A percentile compares a stretch with the other conserved stretches of the same genome.
Evolutionary conservation across 2,329 filamentous ascomycete species (phyloP).

Genomic region (Cryphonectria naterciae): DNA sequence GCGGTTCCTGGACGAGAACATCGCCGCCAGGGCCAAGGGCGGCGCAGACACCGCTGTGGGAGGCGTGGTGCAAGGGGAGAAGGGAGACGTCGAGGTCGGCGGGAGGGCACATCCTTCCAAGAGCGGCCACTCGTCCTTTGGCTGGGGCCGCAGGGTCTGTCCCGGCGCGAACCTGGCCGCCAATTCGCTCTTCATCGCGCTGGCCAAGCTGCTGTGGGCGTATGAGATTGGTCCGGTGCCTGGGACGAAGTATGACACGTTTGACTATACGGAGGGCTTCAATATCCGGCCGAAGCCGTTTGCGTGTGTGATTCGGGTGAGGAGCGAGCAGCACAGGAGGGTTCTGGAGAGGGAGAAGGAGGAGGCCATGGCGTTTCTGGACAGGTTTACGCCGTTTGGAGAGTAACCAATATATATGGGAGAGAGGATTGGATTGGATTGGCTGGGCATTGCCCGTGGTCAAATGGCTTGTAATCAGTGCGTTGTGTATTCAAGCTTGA

Average conservation of each 20-base stretch:
- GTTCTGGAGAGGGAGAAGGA: slow-evolving; percentile 30
- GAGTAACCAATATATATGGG: slow-evolving; percentile 11
- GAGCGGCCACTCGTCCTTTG: slow-evolving; percentile 48
- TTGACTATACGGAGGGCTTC: slow-evolving; percentile 34
- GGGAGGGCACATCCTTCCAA: slow-evolving; percentile 29
- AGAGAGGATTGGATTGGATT: not conserved
- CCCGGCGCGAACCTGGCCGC: slow-evolving; percentile 33
- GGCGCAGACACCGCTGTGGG: not conserved
- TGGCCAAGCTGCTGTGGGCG: slow-evolving; percentile 50
- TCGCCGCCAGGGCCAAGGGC: slow-evolving; percentile 24
- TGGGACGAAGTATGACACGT: slow-evolving; percentile 30
- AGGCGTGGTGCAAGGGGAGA: not conserved
- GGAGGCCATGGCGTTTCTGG: slow-evolving; percentile 27
- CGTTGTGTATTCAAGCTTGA: no score
- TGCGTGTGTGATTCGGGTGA: slow-evolving; percentile 28
- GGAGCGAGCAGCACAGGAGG: slow-evolving; percentile 29
- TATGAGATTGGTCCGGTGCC: slow-evolving; percentile 39
- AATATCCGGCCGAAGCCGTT: slow-evolving; percentile 33
- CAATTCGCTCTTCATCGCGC: slow-evolving; percentile 35
- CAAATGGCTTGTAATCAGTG: no score
- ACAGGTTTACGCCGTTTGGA: slow-evolving; percentile 32
- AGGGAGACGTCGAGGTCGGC: slow-evolving; percentile 20
- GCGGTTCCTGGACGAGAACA: slow-evolving; percentile 30
- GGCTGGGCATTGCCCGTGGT: not conserved
- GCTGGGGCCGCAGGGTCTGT: slow-evolving; percentile 48